Base-by-base conservation (phyloP, 129 eudicot species). In the Saussurea involucrata region DNA sequence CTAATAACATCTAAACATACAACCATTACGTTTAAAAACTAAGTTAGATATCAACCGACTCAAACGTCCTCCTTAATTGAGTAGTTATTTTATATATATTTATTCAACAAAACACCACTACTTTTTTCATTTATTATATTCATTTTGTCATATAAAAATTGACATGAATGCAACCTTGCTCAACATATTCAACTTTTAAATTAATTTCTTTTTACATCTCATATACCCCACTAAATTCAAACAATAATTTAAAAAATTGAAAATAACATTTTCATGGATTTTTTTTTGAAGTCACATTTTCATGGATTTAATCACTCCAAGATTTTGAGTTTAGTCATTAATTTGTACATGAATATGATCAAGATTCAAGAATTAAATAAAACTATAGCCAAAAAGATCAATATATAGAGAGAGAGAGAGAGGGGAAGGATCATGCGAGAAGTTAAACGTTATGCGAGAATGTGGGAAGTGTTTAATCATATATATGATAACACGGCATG, bases 41-140 rank as follows among this genome's bases (percentile, higher is more conserved):
- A 27, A 27, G 2, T 27, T 27, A 27, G 29, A 27, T 27, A 27
- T 27, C 29, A 27, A 27, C 29, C 3, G 29, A 27, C 1, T 27
- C 29, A 27, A 27, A 27, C 29, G 29, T 0, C 0, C 2, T 27
- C 3, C 29, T 27, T 27, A 27, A 27, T 27, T 27, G 29, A 27
- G 29, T 27, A 1, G 29, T 27, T 27, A 27, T 27, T 27, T 27
- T 34, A 29, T 63, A 12, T 20, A 64, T 75, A 75, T 63, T 61
- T 75, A 75, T 63, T 78, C 72, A 72, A 72, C 67, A 79, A 79
- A 64, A 34, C 68, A 79, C 57, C 67, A 63, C 83, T 22, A 72
- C 71, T 64, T 79, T 53, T 64, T 31, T 32, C 9, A 74, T 74
- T 63, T 36, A 15, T 33, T 13, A 20, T 33, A 3, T 34, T 18